A percentile compares a stretch with the other conserved stretches of the same genome.
Evolutionary conservation across 345 rosid species (phyloP).

Genomic region (Raphanus sativus): DNA sequence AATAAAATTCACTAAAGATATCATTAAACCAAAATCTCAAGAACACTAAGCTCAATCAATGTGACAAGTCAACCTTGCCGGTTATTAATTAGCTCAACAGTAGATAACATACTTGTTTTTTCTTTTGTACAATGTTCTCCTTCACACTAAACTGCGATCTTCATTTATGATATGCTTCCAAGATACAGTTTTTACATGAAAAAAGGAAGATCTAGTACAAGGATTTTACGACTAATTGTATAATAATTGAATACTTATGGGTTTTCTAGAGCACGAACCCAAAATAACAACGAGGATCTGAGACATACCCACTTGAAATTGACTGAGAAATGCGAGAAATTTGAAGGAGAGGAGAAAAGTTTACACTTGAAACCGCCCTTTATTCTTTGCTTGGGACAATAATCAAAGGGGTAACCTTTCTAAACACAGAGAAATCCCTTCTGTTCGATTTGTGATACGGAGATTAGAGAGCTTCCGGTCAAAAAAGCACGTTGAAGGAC

Average conservation of each 20-base stretch:
- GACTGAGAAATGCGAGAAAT: background rate
- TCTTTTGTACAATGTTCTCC: background rate
- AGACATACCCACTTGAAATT: constrained; percentile 32
- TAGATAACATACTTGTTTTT: no score
- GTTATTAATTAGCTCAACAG: background rate
- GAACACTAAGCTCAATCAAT: constrained; percentile 17
- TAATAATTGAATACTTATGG: background rate
- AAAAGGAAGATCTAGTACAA: background rate
- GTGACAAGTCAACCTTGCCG: background rate
- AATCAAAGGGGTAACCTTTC: no score
- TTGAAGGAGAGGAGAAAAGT: no score
- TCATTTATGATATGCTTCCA: background rate
- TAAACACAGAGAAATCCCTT: no score
- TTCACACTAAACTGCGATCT: constrained; percentile 1
- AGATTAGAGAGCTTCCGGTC: no score
- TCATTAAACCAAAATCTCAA: background rate
- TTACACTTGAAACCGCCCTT: no score
- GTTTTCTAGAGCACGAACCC: background rate
- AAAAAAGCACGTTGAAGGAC: no score
- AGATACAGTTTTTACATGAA: background rate
- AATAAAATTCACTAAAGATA: background rate
- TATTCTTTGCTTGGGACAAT: no score
- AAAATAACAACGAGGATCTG: constrained; percentile 2
- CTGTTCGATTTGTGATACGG: no score
- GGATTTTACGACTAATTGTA: background rate